phyloP scores from a whole-genome alignment of 495 filamentous ascomycete genomes.

The Hyaloscypha hepaticicola region DNA sequence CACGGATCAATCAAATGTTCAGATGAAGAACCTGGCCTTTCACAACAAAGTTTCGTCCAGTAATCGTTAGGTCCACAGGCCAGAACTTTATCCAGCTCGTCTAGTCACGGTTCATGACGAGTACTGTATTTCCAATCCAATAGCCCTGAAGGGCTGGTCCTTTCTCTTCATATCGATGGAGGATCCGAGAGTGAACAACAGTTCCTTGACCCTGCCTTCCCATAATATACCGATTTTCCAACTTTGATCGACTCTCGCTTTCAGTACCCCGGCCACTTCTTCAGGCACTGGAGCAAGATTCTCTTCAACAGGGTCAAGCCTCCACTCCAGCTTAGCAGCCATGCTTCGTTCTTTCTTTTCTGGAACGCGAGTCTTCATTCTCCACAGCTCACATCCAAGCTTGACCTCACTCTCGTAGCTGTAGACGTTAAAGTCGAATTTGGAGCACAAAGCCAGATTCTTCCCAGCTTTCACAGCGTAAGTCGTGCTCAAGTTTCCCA shows the following conservation, averaged over 20 bases:
- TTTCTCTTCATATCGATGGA: slow-evolving; percentile 71
- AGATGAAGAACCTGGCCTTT: neutral
- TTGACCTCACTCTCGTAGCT: slow-evolving; percentile 94
- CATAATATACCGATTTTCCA: slow-evolving; percentile 82
- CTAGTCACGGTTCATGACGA: slow-evolving; percentile 64
- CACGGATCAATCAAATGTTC: neutral
- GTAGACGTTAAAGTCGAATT: slow-evolving; percentile 97
- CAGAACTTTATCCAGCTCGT: neutral
- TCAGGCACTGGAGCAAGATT: slow-evolving; percentile 44
- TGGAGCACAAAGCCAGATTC: slow-evolving; percentile 78
- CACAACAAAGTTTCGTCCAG: neutral
- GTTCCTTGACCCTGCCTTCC: slow-evolving; percentile 91
- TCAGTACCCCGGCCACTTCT: slow-evolving; percentile 81
- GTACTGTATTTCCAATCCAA: slow-evolving; percentile 89
- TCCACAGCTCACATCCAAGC: slow-evolving; percentile 89
- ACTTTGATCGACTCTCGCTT: slow-evolving; percentile 82
- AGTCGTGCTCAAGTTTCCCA: slow-evolving; percentile 84
- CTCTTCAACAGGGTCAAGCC: slow-evolving; percentile 37
- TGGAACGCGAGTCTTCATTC: slow-evolving; percentile 39
- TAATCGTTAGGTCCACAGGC: neutral
- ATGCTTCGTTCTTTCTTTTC: slow-evolving; percentile 48
- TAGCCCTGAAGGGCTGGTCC: slow-evolving; percentile 65
- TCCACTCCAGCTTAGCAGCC: slow-evolving; percentile 55
- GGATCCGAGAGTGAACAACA: slow-evolving; percentile 86
- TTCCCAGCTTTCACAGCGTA: slow-evolving; percentile 85